Conservation (phyloP, 768 basidiomycete species). For the Mycena amicta region DNA sequence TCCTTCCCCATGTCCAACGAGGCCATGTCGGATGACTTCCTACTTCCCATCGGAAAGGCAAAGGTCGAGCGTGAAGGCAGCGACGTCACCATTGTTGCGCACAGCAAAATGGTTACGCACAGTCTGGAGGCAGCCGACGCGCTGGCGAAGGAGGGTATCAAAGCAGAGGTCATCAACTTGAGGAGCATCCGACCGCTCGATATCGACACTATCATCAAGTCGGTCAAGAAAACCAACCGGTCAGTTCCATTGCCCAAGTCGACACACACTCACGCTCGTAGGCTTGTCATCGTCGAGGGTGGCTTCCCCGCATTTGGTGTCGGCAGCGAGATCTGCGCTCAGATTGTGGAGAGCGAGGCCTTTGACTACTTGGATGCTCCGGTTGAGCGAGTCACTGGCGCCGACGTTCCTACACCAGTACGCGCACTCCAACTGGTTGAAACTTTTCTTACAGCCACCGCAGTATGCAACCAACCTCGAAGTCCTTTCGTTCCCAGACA, state of each 20-base stretch:
- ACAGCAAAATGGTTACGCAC: conserved; percentile 98
- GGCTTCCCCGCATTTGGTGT: conserved; percentile 99
- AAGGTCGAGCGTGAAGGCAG: conserved; percentile 93
- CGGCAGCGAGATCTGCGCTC: conserved; percentile 97
- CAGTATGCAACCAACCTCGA: conserved; percentile 93
- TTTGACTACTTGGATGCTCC: conserved; percentile 99
- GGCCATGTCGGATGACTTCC: conserved; percentile 93
- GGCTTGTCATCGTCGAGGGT: conserved; percentile 93
- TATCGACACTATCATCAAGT: conserved; percentile 94
- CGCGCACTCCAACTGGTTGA: conserved; percentile 2
- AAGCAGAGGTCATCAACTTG: conserved; percentile 97
- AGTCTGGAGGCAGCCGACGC: conserved; percentile 91
- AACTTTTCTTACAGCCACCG: conserved; percentile 5
- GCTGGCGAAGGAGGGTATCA: conserved; percentile 94
- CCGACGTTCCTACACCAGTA: conserved; percentile 96
- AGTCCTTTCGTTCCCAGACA: conserved; percentile 91
- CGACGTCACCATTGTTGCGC: conserved; percentile 95
- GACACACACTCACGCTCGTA: conserved; percentile 30
- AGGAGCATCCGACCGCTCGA: conserved; percentile 95
- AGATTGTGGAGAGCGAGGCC: conserved; percentile 95
- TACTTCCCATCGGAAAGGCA: conserved; percentile 95
- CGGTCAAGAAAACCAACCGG: conserved; percentile 99
- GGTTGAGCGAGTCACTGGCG: conserved; percentile 96
- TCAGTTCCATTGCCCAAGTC: conserved; percentile 34
- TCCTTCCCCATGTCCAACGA: conserved; percentile 95